These are phyloP conservation scores for Malbranchea zuffiana DNA, from an alignment of 2,329 filamentous ascomycete species.

Conservation along the genomic window DNA sequence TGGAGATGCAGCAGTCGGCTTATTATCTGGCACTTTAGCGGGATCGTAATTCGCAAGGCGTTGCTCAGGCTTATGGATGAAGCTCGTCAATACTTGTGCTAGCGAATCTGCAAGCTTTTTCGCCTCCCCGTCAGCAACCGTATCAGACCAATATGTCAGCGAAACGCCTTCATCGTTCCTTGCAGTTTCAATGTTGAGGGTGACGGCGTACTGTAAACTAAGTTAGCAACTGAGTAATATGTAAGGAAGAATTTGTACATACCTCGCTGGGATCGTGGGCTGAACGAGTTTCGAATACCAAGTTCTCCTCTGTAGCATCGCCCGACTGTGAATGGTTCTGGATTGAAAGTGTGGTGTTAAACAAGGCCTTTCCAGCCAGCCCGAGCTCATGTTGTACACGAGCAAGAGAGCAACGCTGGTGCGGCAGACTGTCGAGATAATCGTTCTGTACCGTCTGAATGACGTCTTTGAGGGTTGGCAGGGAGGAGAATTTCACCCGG, in stretches of 20 bases:
- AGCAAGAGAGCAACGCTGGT: conserved; percentile 15
- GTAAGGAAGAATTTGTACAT: conserved; percentile 2
- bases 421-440: conserved; percentile 13
- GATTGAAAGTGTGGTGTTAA: conserved; percentile 15
- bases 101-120: conserved; percentile 23
- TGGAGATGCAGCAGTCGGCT: too few species aligned
- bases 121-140: conserved; percentile 27
- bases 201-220: conserved; percentile 28
- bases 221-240: not conserved
- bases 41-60: conserved; percentile 5
- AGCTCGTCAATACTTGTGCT: conserved; percentile 24
- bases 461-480: conserved; percentile 8
- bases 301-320: conserved; percentile 10
- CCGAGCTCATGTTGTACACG: conserved; percentile 12
- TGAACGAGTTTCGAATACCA: conserved; percentile 11
- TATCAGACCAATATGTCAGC: conserved; percentile 32
- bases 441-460: conserved; percentile 13
- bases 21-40: not conserved
- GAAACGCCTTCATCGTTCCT: conserved; percentile 27
- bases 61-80: conserved; percentile 21
- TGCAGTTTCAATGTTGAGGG: conserved; percentile 22
- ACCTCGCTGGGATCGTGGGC: conserved; percentile 15
- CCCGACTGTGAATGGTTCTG: conserved; percentile 12
- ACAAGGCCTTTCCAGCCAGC: conserved; percentile 12
- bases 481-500: conserved; percentile 12